Evolutionary conservation across 805 yeast genomes (phyloP), one percentile per base, ranked within the genome.

Genomic region (Candida broadrunensis): DNA sequence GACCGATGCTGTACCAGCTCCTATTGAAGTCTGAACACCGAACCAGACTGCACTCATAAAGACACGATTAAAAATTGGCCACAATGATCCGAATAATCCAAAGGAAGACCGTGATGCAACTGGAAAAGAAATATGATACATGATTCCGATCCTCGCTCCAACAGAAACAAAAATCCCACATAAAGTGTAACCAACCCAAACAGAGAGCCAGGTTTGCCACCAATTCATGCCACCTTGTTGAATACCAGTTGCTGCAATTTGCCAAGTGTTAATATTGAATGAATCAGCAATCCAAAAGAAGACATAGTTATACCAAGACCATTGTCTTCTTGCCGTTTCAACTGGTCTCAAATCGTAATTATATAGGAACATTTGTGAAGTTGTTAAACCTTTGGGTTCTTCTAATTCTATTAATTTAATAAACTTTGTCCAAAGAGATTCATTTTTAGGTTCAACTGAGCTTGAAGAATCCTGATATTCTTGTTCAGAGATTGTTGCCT

Each of bases 201-300:
- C 93, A 1, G 93, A 78, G 29, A 88, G 65, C 95, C 96, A 88
- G 11, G 85, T 81, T 56, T 83, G 89, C 95, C 95, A 88, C 95
- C 96, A 88, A 14, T 83, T 77, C 63, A 88, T 66, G 9, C 93
- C 93, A 17, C 81, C 78, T 39, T 73, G 70, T 42, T 85, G 83
- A 26, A 69, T 63, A 52, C 95, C 95, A 0, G 95, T 85, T 7
- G 91, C 81, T 2, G 95, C 96, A 51, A 88, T 87, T 68, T 85
- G 89, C 88, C 91, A 88, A 5, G 96, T 87, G 60, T 86, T 88
- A 56, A 88, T 80, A 63, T 88, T 88, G 67, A 88, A 86, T 24
- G 95, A 81, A 58, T 88, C 97, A 0, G 96, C 88, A 43, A 88
- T 61, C 97, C 97, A 88, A 52, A 86, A 85, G 48, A 77, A 80